Conservation (phyloP, 768 basidiomycete genomes). For the Chalciporus pseudorubinellus region DNA sequence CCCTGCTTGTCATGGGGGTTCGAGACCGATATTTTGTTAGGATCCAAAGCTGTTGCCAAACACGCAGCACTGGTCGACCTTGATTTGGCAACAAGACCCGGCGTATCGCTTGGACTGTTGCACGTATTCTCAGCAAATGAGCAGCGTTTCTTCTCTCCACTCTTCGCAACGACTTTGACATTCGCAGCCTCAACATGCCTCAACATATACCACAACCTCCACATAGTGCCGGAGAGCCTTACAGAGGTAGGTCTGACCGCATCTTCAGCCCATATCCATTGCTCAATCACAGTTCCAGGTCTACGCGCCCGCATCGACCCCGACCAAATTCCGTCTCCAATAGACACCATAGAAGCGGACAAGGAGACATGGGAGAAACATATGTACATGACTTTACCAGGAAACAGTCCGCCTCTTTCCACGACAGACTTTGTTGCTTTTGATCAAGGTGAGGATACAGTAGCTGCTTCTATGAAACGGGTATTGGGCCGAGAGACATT, state of each 20-base stretch:
- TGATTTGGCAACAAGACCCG: slow-evolving; percentile 12
- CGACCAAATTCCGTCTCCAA: slow-evolving; percentile 87
- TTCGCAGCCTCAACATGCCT: slow-evolving; percentile 13
- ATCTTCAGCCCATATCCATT: not conserved
- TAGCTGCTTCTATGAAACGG: not conserved
- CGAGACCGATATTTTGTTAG: slow-evolving; percentile 5
- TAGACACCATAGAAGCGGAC: slow-evolving; percentile 76
- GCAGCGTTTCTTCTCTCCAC: not conserved
- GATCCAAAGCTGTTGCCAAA: slow-evolving; percentile 15
- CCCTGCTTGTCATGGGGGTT: not conserved
- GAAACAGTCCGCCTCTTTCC: slow-evolving; percentile 71
- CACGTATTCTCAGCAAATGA: slow-evolving; percentile 4
- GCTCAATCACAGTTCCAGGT: slow-evolving; percentile 41
- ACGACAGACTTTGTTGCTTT: slow-evolving; percentile 86
- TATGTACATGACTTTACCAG: slow-evolving; percentile 61
- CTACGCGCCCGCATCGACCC: slow-evolving; percentile 82
- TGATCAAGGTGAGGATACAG: slow-evolving; percentile 68
- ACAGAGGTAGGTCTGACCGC: slow-evolving; percentile 36
- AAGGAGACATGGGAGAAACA: slow-evolving; percentile 74
- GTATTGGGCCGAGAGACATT: not conserved
- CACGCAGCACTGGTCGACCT: not conserved
- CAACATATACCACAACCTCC: slow-evolving; percentile 55
- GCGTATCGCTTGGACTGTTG: not conserved
- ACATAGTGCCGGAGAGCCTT: slow-evolving; percentile 52
- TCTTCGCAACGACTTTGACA: not conserved